Percentiles rank a stretch among this genome's conserved stretches.
Evolutionary conservation across 176 grass and related monocot genomes (phyloP).

Genomic region (Oryza coarctata): DNA sequence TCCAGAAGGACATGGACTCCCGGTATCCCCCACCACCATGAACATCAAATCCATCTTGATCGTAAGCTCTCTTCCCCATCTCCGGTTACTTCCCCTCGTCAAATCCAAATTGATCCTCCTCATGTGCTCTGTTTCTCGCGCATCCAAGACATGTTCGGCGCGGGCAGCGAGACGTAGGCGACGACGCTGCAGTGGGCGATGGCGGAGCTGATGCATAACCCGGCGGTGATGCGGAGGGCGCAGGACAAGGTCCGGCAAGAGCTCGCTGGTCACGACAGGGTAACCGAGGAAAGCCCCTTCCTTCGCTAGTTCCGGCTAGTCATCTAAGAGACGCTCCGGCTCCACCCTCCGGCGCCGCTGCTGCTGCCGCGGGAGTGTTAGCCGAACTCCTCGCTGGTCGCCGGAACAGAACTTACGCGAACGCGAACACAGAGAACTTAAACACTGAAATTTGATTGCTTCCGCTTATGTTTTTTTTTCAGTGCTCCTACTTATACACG

Average conservation of each 20-base stretch:
- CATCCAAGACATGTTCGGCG: constrained; percentile 47
- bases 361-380: constrained; percentile 32
- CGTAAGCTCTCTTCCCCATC: constrained; percentile 11
- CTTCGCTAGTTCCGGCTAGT: constrained; percentile 40
- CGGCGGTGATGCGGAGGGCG: constrained; percentile 18
- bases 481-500: no score
- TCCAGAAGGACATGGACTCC: constrained; percentile 36
- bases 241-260: constrained; percentile 39
- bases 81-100: not conserved
- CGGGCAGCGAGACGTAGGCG: constrained; percentile 46
- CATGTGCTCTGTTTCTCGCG: not conserved
- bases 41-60: constrained; percentile 55
- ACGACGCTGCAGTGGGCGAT: constrained; percentile 48
- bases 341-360: constrained; percentile 51
- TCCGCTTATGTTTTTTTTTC: no score
- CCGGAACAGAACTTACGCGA: no score
- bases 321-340: constrained; percentile 55
- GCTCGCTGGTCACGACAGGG: not conserved
- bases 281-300: constrained; percentile 19
- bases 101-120: no score
- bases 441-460: no score
- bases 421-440: no score
- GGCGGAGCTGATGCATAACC: constrained; percentile 44
- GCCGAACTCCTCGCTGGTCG: no score
- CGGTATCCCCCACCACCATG: constrained; percentile 50